Evolutionary conservation across 805 yeast genomes (phyloP), one percentile per base, ranked within the genome.

Genomic region (Lachancea waltii): DNA sequence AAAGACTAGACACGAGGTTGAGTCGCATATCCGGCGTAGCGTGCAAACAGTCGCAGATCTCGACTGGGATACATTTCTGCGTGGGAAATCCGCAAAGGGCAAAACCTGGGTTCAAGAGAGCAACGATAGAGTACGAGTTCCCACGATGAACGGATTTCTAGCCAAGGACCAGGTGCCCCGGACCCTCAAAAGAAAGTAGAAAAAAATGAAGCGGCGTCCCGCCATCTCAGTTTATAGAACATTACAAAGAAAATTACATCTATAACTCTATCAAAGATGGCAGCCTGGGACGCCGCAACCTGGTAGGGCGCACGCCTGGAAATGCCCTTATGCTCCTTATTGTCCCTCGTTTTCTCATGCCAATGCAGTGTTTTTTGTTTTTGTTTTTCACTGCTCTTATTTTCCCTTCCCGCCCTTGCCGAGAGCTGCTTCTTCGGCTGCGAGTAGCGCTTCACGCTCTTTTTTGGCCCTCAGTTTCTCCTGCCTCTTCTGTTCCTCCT

Each of bases 401-500:
- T 54, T 56, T 15, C 47, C 55, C 36, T 47, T 50, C n/a, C 54
- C 54, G 30, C 47, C 54, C 23, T 43, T 48, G 7, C 43, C 46
- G 11, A 53, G 36, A 3, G 33, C 42, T 1, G 48, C 61, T 30
- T 58, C 57, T 40, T 61, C 65, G 6, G 47, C 61, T 10, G 60
- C 62, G 13, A 59, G 48, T 15, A 60, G 35, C 9, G 51, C 56
- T 7, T 58, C 64, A 25, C 63, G 52, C 33, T 56, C 60, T 38
- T 49, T 38, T 43, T 60, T 61, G 9, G 53, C 53, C 37, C 41
- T 49, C 25, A 49, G 30, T 35, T 54, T 61, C 28, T 54, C 64
- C 30, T 47, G 52, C 30, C 38, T 52, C 43, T 59, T 59, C 34
- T 52, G 53, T 28, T 58, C 60, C 28, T 61, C 65, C n/a, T 42